Percentiles rank a stretch among this genome's conserved stretches.
phyloP scores from a whole-genome alignment of 306 rosid genomes.

The Prunus salicina region DNA sequence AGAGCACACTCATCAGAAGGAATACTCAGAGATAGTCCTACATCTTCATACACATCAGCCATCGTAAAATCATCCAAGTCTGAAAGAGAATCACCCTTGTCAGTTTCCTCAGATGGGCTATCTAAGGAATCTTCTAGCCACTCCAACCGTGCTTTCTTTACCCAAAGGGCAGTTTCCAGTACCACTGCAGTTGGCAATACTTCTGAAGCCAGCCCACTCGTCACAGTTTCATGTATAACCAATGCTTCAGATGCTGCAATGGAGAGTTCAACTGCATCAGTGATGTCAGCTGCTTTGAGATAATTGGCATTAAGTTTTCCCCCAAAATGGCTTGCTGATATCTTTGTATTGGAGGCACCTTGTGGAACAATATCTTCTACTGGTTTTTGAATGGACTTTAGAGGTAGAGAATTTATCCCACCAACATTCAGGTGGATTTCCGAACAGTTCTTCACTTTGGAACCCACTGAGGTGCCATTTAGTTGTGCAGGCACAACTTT shows the following conservation, averaged over 20 bases:
- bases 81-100: slow-evolving; percentile 60
- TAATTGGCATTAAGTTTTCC: slow-evolving; percentile 30
- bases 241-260: slow-evolving; percentile 89
- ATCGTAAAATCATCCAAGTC: slow-evolving; percentile 73
- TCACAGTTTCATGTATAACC: slow-evolving; percentile 64
- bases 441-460: slow-evolving; percentile 32
- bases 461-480: slow-evolving; percentile 33
- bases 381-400: slow-evolving; percentile 28
- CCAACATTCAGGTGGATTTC: slow-evolving; percentile 8
- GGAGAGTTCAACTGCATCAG: slow-evolving; percentile 67
- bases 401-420: slow-evolving; percentile 31
- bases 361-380: slow-evolving; percentile 25
- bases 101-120: slow-evolving; percentile 39
- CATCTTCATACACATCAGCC: slow-evolving; percentile 72
- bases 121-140: slow-evolving; percentile 40
- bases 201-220: slow-evolving; percentile 39
- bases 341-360: slow-evolving; percentile 30
- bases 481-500: slow-evolving; percentile 30
- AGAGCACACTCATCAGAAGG: slow-evolving; percentile 24
- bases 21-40: slow-evolving; percentile 50
- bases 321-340: slow-evolving; percentile 28
- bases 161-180: slow-evolving; percentile 74
- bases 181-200: slow-evolving; percentile 40
- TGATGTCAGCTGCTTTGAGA: slow-evolving; percentile 42
- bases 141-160: slow-evolving; percentile 67